phyloP scores from a whole-genome alignment of 1,284 basidiomycete species.

The Boletus sp. region DNA sequence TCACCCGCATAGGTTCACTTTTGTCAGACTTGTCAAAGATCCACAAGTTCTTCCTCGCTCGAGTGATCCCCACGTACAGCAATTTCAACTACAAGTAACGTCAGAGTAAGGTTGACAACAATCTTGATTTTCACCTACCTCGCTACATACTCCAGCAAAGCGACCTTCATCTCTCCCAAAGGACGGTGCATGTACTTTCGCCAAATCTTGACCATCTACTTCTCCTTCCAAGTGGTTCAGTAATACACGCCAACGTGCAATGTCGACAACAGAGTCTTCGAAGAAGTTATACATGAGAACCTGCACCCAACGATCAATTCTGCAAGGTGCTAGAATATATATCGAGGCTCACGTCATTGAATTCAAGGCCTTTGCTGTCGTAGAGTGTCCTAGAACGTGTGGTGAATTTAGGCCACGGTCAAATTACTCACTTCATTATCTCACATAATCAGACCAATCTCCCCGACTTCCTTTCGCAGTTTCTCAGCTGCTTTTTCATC shows the following conservation, averaged over 20 bases:
- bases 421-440: constrained; percentile 14
- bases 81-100: constrained; percentile 50
- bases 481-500: constrained; percentile 49
- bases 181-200: constrained; percentile 36
- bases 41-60: constrained; percentile 65
- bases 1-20: constrained; percentile 56
- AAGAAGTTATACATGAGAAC: constrained; percentile 73
- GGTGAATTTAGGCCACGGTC: not conserved
- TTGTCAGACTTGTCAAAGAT: constrained; percentile 58
- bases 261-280: constrained; percentile 51
- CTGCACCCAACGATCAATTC: constrained; percentile 33
- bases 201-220: constrained; percentile 13
- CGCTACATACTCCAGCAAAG: constrained; percentile 57
- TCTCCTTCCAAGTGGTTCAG: constrained; percentile 40
- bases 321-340: not conserved
- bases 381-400: constrained; percentile 54
- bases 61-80: constrained; percentile 67
- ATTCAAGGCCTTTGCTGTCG: constrained; percentile 72
- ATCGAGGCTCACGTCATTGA: constrained; percentile 52
- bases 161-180: constrained; percentile 45
- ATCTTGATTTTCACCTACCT: constrained; percentile 37
- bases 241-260: constrained; percentile 57
- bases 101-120: not conserved
- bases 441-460: constrained; percentile 61
- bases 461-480: constrained; percentile 52